These are phyloP conservation scores for Cystofilobasidium ferigula DNA, from an alignment of 768 basidiomycete genomes.

Conservation along the genomic window DNA sequence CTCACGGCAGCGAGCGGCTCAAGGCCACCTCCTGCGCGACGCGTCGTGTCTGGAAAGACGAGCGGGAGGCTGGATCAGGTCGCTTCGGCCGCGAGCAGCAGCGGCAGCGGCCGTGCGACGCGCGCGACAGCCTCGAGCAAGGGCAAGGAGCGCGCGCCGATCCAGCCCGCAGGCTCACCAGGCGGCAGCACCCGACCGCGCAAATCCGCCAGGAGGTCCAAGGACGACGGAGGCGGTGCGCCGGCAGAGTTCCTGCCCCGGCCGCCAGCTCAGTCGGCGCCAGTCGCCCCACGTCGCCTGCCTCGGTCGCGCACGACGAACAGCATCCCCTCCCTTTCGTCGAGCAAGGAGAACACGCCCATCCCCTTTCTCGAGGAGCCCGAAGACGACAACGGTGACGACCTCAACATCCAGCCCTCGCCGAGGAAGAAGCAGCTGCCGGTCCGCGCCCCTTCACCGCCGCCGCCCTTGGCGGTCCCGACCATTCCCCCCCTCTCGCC, in stretches of 20 bases:
- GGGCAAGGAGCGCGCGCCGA: not conserved
- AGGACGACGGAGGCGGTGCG: not conserved
- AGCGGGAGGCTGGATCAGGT: not conserved
- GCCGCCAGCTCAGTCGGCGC: not conserved
- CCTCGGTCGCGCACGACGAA: not conserved
- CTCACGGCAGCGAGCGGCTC: too few relatives aligned
- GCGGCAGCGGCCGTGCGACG: not conserved
- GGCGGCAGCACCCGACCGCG: not conserved
- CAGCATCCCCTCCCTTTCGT: too few relatives aligned
- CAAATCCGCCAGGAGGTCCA: not conserved
- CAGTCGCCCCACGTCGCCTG: not conserved
- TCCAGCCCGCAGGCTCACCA: not conserved
- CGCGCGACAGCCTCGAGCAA: not conserved
- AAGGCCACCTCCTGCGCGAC: too few relatives aligned
- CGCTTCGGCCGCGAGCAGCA: not conserved
- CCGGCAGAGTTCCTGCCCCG: not conserved
- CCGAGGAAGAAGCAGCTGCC: not conserved
- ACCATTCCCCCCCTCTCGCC: not conserved
- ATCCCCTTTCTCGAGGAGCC: not conserved
- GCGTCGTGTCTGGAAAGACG: not conserved
- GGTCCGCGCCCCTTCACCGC: not conserved
- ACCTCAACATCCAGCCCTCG: conserved; percentile 7
- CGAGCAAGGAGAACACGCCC: not conserved
- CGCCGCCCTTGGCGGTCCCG: not conserved
- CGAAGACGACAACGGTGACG: not conserved